phyloP scores from a whole-genome alignment of 192 early-diverging fungal species.

The Physocladia obscura region DNA sequence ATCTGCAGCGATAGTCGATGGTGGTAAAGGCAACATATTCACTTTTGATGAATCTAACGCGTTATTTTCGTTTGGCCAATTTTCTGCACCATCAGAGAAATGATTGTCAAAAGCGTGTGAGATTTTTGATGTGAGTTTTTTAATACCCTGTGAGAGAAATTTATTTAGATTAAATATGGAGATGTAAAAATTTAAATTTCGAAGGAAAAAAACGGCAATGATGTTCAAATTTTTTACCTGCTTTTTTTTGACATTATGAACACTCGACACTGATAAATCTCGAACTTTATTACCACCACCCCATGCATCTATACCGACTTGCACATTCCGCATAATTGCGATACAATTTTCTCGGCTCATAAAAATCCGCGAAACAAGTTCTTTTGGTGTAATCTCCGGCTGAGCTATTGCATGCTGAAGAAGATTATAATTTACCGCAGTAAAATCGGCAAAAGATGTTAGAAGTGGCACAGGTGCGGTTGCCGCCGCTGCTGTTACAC shows the following conservation, averaged over 20 bases:
- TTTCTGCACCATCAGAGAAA: background rate
- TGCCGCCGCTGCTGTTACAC: too few species aligned
- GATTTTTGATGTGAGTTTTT: too few species aligned
- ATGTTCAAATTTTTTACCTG: background rate
- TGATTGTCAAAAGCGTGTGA: background rate
- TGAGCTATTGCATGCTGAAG: background rate
- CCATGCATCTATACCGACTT: background rate
- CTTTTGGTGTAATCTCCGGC: background rate
- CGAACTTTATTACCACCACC: background rate
- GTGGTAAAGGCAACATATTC: conserved; percentile 15
- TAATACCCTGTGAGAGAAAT: too few species aligned
- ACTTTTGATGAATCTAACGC: background rate
- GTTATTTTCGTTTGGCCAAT: background rate
- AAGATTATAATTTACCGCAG: background rate
- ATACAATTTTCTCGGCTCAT: background rate
- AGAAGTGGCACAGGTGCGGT: too few species aligned
- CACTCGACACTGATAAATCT: background rate
- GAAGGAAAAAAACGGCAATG: background rate
- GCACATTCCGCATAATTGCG: background rate
- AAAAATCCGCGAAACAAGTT: background rate
- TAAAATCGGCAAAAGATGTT: background rate
- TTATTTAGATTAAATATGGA: too few species aligned
- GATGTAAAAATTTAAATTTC: too few species aligned
- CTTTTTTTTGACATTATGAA: background rate
- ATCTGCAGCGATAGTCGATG: background rate